These are phyloP conservation scores for Basidiobolus heterosporus DNA, from an alignment of 371 early-diverging fungal species.

Conservation along the genomic window DNA sequence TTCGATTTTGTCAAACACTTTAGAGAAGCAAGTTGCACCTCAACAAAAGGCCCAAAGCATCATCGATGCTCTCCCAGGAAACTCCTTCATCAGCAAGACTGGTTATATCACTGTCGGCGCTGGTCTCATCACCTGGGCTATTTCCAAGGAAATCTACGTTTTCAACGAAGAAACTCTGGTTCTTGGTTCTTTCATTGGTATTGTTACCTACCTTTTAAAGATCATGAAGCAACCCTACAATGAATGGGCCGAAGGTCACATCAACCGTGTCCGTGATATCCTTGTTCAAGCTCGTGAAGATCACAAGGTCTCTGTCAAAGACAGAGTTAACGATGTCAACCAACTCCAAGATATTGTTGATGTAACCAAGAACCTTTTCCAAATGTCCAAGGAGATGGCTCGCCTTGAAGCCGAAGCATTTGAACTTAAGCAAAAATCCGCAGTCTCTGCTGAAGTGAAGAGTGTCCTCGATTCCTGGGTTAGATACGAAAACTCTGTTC, in stretches of 20 bases:
- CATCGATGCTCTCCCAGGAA: slow-evolving; percentile 81
- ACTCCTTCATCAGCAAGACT: slow-evolving; percentile 74
- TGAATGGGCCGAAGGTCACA: slow-evolving; percentile 73
- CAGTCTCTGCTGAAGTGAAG: slow-evolving; percentile 72
- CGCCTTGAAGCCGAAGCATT: slow-evolving; percentile 81
- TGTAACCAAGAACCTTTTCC: slow-evolving; percentile 83
- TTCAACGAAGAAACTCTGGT: slow-evolving; percentile 86
- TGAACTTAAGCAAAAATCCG: slow-evolving; percentile 80
- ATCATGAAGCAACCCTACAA: slow-evolving; percentile 69
- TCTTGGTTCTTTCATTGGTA: slow-evolving; percentile 48
- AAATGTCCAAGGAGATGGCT: slow-evolving; percentile 86
- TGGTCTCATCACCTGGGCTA: slow-evolving; percentile 69
- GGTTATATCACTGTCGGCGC: slow-evolving; percentile 69
- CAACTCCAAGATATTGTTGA: slow-evolving; percentile 85
- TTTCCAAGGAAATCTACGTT: slow-evolving; percentile 93
- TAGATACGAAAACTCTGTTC: slow-evolving; percentile 80
- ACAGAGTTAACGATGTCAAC: slow-evolving; percentile 74
- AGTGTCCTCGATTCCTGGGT: slow-evolving; percentile 86
- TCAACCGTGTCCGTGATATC: slow-evolving; percentile 59
- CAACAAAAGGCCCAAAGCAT: slow-evolving; percentile 57
- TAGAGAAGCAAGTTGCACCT: background rate
- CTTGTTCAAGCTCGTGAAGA: slow-evolving; percentile 73
- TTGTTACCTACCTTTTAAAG: slow-evolving; percentile 56
- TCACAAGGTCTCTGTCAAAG: slow-evolving; percentile 79
- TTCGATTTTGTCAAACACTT: too few relatives aligned